Conservation (phyloP, 495 filamentous ascomycete genomes). For the Talaromyces trachyspermus region DNA sequence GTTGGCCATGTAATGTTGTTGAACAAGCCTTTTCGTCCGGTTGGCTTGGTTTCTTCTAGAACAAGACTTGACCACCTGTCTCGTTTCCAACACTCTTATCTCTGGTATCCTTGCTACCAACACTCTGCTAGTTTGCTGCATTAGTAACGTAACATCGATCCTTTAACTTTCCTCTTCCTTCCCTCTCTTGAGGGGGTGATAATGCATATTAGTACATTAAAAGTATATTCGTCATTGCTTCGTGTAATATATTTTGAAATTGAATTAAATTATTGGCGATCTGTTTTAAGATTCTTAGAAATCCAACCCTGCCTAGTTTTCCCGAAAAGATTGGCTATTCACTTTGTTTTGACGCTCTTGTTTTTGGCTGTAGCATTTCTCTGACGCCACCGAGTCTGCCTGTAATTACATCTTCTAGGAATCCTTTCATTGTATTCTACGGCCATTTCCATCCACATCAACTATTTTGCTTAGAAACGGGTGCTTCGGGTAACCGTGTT, state of each 20-base stretch:
- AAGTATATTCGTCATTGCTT: not conserved
- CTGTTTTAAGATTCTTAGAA: not conserved
- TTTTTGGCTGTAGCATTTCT: not conserved
- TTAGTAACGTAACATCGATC: not conserved
- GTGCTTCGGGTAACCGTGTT: not conserved
- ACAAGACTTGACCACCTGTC: too few relatives aligned
- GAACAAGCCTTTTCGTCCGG: too few relatives aligned
- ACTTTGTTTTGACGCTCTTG: not conserved
- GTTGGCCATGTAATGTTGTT: too few relatives aligned
- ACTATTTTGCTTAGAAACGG: not conserved
- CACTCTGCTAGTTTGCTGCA: not conserved
- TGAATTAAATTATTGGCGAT: not conserved
- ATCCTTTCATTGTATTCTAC: not conserved
- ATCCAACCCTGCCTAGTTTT: not conserved
- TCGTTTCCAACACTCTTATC: not conserved
- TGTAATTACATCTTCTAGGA: not conserved
- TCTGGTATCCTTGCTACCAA: not conserved
- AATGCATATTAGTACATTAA: not conserved
- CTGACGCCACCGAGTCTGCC: not conserved
- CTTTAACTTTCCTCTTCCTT: not conserved
- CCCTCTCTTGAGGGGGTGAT: not conserved
- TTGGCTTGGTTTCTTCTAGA: too few relatives aligned
- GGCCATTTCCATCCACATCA: not conserved
- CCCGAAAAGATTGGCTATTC: not conserved
- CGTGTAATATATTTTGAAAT: not conserved